Evolutionary conservation across 768 basidiomycete genomes (phyloP), one percentile per base, ranked within the genome.

Genomic region (Russula griseocarnosa): DNA sequence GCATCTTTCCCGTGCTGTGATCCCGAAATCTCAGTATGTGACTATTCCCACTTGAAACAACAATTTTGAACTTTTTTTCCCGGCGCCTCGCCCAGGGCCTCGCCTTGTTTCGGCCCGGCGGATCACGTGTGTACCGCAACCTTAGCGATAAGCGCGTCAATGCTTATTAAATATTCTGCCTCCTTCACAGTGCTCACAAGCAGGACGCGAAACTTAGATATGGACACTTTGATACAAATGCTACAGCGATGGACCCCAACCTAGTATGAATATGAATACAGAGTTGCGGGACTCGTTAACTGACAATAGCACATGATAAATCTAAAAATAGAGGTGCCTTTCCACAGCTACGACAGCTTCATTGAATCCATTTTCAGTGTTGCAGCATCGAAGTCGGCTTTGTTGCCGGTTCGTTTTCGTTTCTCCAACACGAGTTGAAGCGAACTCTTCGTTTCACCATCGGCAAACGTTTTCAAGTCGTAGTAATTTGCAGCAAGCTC

Each of bases 401-500:
- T 46, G 34, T 59, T 66, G 51, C 47, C 54, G 8, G 5, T 20
- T n/a, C 42, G 58, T 20, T 62, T 26, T 16, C 49, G 54, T 22
- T 62, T 64, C 56, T 67, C 59, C 49, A 53, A 18, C 20, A 50
- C 40, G n/a, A 60, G 62, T 60, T 51, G 56, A 16, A 69, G 55
- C 11, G 84, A 82, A 13, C 82, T 76, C 75, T 89, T 92, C 38
- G 86, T 83, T 70, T 89, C 87, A 3, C 88, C 85, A 34, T 87
- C 83, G 0, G 82, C 75, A 78, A 94, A 90, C 0, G 74, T 72
- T 9, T 70, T 30, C 9, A 86, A 68, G 70, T 95, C 90, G 73
- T 86, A 96, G 74, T 94, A 95, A 38, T 73, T 72, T 0, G 78
- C 69, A 0, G 86, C 84, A 67, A 75, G 81, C 63, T 91, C 87